Percentiles rank a stretch among this genome's conserved stretches.
Conservation (phyloP, 441 rosid species). For the Pelargonium myrrhifolium region DNA sequence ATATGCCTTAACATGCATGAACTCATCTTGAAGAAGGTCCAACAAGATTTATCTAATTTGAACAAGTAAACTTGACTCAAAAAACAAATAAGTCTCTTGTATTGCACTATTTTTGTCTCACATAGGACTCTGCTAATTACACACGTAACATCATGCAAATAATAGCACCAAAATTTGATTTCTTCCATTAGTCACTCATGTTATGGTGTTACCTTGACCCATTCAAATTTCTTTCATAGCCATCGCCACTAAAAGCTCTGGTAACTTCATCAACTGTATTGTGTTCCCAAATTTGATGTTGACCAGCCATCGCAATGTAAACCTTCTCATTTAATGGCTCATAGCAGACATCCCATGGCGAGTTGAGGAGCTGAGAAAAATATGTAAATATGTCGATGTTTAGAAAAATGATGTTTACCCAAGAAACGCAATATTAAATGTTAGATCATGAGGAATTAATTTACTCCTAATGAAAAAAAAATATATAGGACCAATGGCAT, state of each 20-base stretch:
- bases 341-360: slow-evolving; percentile 95
- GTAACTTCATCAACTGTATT: slow-evolving; percentile 54
- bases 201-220: slow-evolving; percentile 59
- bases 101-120: not conserved
- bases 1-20: not conserved
- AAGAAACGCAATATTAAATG: slow-evolving; percentile 3
- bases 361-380: slow-evolving; percentile 68
- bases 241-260: slow-evolving; percentile 84
- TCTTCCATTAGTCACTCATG: not conserved
- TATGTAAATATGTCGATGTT: slow-evolving; percentile 2
- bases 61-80: not conserved
- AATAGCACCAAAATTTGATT: not conserved
- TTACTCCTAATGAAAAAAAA: slow-evolving; percentile 9
- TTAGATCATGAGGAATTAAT: not conserved
- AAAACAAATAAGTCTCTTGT: no score
- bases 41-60: not conserved
- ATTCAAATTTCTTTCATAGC: slow-evolving; percentile 86
- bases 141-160: not conserved
- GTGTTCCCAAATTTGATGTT: slow-evolving; percentile 95
- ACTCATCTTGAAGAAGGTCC: not conserved
- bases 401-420: slow-evolving; percentile 15
- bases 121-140: not conserved
- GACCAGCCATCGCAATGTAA: slow-evolving; percentile 94
- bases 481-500: not conserved
- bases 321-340: slow-evolving; percentile 65